These are phyloP conservation scores for Vigna hirtella DNA, from an alignment of 306 rosid genomes.

Conservation along the genomic window DNA sequence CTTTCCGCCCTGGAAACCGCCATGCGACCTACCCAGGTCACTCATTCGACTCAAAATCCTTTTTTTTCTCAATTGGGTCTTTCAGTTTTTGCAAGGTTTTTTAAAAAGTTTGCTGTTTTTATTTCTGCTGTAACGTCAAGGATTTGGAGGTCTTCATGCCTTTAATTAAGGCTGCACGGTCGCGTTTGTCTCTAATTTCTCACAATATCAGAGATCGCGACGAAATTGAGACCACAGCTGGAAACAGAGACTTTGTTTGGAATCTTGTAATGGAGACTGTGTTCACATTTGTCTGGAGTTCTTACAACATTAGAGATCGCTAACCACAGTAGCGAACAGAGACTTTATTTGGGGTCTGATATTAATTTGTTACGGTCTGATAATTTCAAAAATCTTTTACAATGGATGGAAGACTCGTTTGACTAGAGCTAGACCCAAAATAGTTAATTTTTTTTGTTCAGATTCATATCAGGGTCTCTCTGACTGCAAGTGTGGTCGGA, in stretches of 20 bases:
- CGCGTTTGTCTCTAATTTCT: background rate
- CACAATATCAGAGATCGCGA: background rate
- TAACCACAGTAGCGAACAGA: background rate
- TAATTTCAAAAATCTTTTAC: too few species aligned
- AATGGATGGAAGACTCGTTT: too few species aligned
- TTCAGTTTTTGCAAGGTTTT: background rate
- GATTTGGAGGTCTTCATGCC: background rate
- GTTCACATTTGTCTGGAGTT: background rate
- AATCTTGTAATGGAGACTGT: background rate
- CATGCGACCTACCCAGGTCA: slow-evolving; percentile 92
- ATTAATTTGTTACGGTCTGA: too few species aligned
- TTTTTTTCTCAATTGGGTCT: background rate
- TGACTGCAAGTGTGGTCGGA: background rate
- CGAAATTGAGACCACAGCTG: background rate
- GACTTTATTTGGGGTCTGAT: background rate
- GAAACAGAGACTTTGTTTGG: background rate
- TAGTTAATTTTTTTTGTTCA: too few species aligned
- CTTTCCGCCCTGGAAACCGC: slow-evolving; percentile 88
- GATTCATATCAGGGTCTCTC: background rate
- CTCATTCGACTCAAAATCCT: background rate
- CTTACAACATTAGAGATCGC: background rate
- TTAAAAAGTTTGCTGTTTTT: background rate
- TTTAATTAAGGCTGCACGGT: background rate
- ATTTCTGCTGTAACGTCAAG: background rate
- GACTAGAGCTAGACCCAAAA: too few species aligned